Percentiles rank a stretch among this genome's conserved stretches.
Conservation (phyloP, 352 stramenopile species). For the Phytophthora citrophthora region DNA sequence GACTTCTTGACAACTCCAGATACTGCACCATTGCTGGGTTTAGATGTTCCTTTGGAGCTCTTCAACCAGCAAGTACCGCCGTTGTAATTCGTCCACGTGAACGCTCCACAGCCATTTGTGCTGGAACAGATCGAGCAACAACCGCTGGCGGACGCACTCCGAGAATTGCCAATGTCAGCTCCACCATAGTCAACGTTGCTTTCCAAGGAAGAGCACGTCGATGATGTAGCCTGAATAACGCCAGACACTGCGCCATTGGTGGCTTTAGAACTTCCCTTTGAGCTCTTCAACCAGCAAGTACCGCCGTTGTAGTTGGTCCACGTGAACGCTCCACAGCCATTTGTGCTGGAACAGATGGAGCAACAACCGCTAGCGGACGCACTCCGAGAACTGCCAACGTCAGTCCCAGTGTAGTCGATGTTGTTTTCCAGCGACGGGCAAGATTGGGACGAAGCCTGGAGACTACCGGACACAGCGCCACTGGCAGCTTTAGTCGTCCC, state of each 20-base stretch:
- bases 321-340: too few relatives aligned
- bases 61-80: conserved; percentile 13
- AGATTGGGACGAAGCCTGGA: background rate
- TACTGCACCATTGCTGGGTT: background rate
- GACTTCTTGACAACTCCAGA: background rate
- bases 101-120: conserved; percentile 1
- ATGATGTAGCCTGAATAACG: too few relatives aligned
- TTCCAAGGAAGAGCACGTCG: conserved; percentile 4
- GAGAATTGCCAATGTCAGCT: conserved; percentile 4
- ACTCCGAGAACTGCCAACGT: too few relatives aligned
- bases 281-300: too few relatives aligned
- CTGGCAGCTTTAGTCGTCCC: background rate
- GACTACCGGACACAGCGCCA: background rate
- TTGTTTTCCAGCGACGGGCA: background rate
- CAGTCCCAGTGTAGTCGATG: background rate
- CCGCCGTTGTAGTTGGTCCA: too few relatives aligned
- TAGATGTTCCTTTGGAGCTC: conserved; percentile 2
- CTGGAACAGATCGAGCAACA: conserved; percentile 17
- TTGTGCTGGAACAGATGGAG: too few relatives aligned
- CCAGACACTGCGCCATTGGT: too few relatives aligned
- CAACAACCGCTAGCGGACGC: too few relatives aligned
- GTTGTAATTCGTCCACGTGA: conserved; percentile 20
- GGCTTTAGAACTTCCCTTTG: too few relatives aligned
- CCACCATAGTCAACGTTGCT: conserved; percentile 14
- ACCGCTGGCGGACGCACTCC: conserved; percentile 2